Evolutionary conservation across 306 rosid species (phyloP), one percentile per base, ranked within the genome.

Genomic region (Vigna angularis): DNA sequence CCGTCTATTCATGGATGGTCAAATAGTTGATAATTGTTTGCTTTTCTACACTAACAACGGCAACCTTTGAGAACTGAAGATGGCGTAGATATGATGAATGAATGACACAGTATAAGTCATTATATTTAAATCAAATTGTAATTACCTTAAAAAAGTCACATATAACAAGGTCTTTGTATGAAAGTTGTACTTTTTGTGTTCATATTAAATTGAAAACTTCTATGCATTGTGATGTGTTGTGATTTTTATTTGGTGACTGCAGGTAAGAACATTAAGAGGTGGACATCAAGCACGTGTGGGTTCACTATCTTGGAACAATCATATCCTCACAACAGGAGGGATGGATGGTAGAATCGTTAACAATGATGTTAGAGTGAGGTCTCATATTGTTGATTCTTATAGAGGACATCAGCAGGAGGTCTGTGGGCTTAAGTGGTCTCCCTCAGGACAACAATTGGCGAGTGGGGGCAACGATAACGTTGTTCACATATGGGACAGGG

Each of bases 401-500:
- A 81, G 89, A 70, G 96, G 96, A 1, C 96, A 93, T 66, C 87
- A 76, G 30, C 90, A 86, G 71, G 97, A 93, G 71, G 92, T 90
- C 0, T 90, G 96, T 79, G 96, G 96, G 6, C 89, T 93, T 11
- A 93, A 89, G 73, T 93, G 97, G 97, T 93, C 96, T 38, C 79
- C 81, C 51, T 89, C 94, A 0, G 96, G 96, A 6, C 91, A 83
- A 47, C 96, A 90, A 75, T 75, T 90, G 79, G 97, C 96, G 0
- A 90, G 96, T 51, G 97, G 97, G 45, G 96, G 97, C 44, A 90
- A 89, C 0, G 97, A 90, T 63, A 93, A 93, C 83, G 80, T 90
- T 44, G 70, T 93, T 86, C 81, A 89, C 66, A 88, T 93, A 47
- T 88, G 97, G 96, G 97, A 90, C 72, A 83, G 89, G 72, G 82